Evolutionary conservation across 179 eudicot species (phyloP).

Genomic region (Silene noctiflora): DNA sequence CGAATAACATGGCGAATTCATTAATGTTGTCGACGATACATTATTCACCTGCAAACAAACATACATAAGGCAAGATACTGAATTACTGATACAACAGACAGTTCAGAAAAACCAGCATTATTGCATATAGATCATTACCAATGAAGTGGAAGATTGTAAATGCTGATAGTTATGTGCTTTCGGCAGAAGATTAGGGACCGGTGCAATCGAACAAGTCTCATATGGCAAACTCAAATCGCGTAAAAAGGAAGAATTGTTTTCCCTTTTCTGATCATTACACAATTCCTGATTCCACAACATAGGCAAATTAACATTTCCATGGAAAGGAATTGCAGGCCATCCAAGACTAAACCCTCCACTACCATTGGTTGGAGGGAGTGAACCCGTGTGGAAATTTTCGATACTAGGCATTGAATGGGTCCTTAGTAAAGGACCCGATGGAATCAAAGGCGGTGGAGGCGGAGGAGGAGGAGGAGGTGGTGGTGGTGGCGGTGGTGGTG

Average conservation of each 20-base stretch:
- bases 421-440: slow-evolving; percentile 26
- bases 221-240: slow-evolving; percentile 32
- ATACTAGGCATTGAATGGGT: slow-evolving; percentile 27
- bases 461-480: slow-evolving; percentile 12
- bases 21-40: slow-evolving; percentile 26
- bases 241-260: slow-evolving; percentile 24
- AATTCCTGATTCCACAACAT: slow-evolving; percentile 45
- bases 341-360: slow-evolving; percentile 27
- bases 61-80: background rate
- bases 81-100: background rate
- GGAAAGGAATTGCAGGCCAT: slow-evolving; percentile 27
- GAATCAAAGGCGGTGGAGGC: slow-evolving; percentile 13
- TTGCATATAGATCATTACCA: slow-evolving; percentile 24
- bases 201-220: slow-evolving; percentile 34
- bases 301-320: slow-evolving; percentile 32
- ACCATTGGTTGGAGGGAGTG: slow-evolving; percentile 14
- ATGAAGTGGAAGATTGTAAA: slow-evolving; percentile 37
- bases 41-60: slow-evolving; percentile 42
- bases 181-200: slow-evolving; percentile 35
- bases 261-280: slow-evolving; percentile 39
- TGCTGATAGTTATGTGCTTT: slow-evolving; percentile 43
- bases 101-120: background rate
- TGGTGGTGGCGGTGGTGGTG: slow-evolving; percentile 32
- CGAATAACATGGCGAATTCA: slow-evolving; percentile 36
- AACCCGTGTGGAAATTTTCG: no score